These are phyloP conservation scores for Russula abietina DNA, from an alignment of 768 basidiomycete genomes.

Conservation along the genomic window DNA sequence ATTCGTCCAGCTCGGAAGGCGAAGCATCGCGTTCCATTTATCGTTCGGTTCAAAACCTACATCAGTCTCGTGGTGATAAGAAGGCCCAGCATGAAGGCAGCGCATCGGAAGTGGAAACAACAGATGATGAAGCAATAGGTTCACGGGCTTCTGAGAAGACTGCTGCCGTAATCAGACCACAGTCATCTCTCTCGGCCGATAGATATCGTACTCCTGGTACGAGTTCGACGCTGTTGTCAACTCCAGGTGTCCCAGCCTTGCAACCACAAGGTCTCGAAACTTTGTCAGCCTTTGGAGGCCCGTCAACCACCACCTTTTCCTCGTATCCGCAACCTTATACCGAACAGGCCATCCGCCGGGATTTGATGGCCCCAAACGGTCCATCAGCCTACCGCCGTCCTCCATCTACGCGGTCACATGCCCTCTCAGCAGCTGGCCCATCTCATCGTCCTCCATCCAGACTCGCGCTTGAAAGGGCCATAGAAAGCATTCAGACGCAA, in stretches of 20 bases:
- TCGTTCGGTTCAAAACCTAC: slow-evolving; percentile 14
- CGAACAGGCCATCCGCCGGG: slow-evolving; percentile 20
- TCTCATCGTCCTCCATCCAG: slow-evolving; percentile 43
- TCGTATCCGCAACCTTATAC: slow-evolving; percentile 34
- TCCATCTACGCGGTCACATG: slow-evolving; percentile 23
- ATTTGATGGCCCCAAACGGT: neutral
- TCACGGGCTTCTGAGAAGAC: slow-evolving; percentile 27
- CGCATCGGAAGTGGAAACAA: slow-evolving; percentile 22
- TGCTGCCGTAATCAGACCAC: slow-evolving; percentile 44
- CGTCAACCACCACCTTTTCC: slow-evolving; percentile 36
- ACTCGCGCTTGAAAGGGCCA: slow-evolving; percentile 60
- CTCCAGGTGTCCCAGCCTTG: slow-evolving; percentile 47
- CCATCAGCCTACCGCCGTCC: slow-evolving; percentile 12
- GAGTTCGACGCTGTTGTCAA: slow-evolving; percentile 53
- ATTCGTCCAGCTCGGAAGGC: slow-evolving; percentile 56
- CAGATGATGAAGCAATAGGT: slow-evolving; percentile 21
- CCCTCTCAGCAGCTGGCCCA: slow-evolving; percentile 20
- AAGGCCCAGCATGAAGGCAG: slow-evolving; percentile 25
- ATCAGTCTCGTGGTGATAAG: slow-evolving; percentile 15
- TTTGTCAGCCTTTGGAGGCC: slow-evolving; percentile 61
- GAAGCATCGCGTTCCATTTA: slow-evolving; percentile 26
- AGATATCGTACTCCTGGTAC: slow-evolving; percentile 75
- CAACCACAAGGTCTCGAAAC: slow-evolving; percentile 70
- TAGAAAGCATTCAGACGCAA: slow-evolving; percentile 77
- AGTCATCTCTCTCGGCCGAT: slow-evolving; percentile 71